Evolutionary conservation across 805 yeast species (phyloP), one percentile per base, ranked within the genome.

Genomic region (Metschnikowia lunata): DNA sequence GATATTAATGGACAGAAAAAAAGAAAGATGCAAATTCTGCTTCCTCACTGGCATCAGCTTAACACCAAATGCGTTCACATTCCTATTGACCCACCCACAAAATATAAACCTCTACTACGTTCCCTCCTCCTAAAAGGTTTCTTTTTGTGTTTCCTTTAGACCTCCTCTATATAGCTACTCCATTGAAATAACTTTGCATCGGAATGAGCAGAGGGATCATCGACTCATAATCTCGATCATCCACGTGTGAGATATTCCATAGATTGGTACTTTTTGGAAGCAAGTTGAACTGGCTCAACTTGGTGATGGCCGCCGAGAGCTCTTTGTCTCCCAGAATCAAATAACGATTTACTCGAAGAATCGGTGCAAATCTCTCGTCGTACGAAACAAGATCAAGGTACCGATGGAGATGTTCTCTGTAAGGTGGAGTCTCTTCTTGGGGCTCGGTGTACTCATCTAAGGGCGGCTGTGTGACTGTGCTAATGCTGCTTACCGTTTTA

Each of bases 301-400:
- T 52, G 27, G 49, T 34, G 13, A 62, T 61, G 13, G 61, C 56
- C n/a, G 41, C 45, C 11, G 36, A 41, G 26, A 59, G 42, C 12
- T 49, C 51, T 8, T 35, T 37, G 8, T 58, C 61, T 10, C 51
- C 49, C 26, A 37, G 50, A 13, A 59, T 51, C 39, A 59, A 43
- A 23, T 45, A 38, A n/a, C 59, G 49, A 43, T 59, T 59, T 30
- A 59, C 55, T 10, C 63, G 43, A 12, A 59, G 51, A 15, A 55
- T 50, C 2, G 63, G 63, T 8, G 55, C 39, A 43, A 54, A 59
- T 14, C 63, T 41, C 26, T 57, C 60, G 45, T 59, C 63, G 40
- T 55, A 59, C 11, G 62, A 55, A 11, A 59, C 35, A 39, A 59
- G 50, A 34, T 59, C 63, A 13, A 50, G 45, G 30, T 47, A 40